Conservation (phyloP, 1,139 yeast species). For the Maudiozyma humilis region DNA sequence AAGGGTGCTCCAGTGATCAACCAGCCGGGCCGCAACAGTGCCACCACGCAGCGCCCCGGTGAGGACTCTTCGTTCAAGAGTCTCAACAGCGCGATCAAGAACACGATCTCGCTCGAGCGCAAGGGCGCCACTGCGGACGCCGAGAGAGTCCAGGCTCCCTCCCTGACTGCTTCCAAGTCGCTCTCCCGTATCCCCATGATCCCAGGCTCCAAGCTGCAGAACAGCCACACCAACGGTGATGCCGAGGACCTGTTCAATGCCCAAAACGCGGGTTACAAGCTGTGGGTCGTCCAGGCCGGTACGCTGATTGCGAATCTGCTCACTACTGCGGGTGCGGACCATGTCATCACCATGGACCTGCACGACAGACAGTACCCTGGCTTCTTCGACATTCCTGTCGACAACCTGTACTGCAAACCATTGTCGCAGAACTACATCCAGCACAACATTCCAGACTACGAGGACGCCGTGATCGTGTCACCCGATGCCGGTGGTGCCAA, state of each 20-base stretch:
- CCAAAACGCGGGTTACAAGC: conserved; percentile 63
- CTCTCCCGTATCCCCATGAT: conserved; percentile 31
- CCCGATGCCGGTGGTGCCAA: conserved; percentile 99
- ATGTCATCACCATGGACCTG: conserved; percentile 93
- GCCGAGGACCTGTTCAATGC: conserved; percentile 30
- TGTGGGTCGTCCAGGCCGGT: conserved; percentile 96
- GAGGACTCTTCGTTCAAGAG: conserved; percentile 18
- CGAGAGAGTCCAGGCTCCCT: conserved; percentile 7
- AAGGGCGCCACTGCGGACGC: conserved; percentile 4
- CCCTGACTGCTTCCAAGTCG: conserved; percentile 17
- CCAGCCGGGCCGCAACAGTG: conserved; percentile 21
- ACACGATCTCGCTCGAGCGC: conserved; percentile 9
- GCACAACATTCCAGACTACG: conserved; percentile 62
- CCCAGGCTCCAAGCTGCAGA: conserved; percentile 29
- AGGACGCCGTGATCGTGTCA: conserved; percentile 78
- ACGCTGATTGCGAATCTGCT: conserved; percentile 82
- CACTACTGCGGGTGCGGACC: conserved; percentile 93
- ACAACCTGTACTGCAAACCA: conserved; percentile 80
- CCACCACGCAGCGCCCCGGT: conserved; percentile 19
- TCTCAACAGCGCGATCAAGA: conserved; percentile 19
- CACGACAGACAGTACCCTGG: conserved; percentile 97
- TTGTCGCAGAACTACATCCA: conserved; percentile 71
- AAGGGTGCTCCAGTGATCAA: conserved; percentile 53
- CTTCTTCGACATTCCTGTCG: conserved; percentile 86
- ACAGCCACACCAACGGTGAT: conserved; percentile 16